Evolutionary conservation across 371 early-diverging fungal genomes (phyloP), one percentile per base, ranked within the genome.

Genomic region (Sporodiniella umbellata): DNA sequence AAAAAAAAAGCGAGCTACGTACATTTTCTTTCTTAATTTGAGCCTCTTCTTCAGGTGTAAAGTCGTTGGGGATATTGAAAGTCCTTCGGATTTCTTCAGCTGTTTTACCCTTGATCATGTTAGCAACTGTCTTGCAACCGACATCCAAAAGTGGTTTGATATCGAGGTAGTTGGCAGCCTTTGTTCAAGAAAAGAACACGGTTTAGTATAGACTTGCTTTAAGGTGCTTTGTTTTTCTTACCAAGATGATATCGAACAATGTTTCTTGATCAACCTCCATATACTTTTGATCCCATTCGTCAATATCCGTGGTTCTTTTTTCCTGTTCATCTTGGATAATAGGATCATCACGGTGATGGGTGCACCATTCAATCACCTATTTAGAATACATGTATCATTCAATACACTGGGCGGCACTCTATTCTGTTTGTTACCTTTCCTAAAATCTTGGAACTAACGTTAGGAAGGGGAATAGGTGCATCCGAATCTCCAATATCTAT

Each of bases 91-190:
- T 93, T 62, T 98, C 95, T 66, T 96, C 94, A 12, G 94, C 88
- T 21, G 86, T 81, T 79, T 95, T 96, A 43, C 85, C 95, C 63
- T 93, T 93, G 78, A 98, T 96, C 94, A 95, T 93, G 67, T 95
- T 95, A 51, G 98, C 98, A 45, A 96, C 94, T n/a, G 92, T 96
- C 79, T 95, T 96, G 79, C 97, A 98, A 22, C 94, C 93, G 40
- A 96, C 84, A 71, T 95, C 95, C 30, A 98, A 73, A 54, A 98
- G 75, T 22, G 86, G 89, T 77, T 94, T 94, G 74, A 98, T 96
- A 72, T 96, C 96, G 55, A 98, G 83, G 66, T 96, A 94, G 74
- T 98, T 96, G 42, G 96, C 92, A 45, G 96, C 98, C 77, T 77
- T 58, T 50, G 19, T n/a, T 28, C 24, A 17, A 50, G 26, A 35